Conservation (phyloP, 768 basidiomycete species). For the Lactifluus subvellereus region DNA sequence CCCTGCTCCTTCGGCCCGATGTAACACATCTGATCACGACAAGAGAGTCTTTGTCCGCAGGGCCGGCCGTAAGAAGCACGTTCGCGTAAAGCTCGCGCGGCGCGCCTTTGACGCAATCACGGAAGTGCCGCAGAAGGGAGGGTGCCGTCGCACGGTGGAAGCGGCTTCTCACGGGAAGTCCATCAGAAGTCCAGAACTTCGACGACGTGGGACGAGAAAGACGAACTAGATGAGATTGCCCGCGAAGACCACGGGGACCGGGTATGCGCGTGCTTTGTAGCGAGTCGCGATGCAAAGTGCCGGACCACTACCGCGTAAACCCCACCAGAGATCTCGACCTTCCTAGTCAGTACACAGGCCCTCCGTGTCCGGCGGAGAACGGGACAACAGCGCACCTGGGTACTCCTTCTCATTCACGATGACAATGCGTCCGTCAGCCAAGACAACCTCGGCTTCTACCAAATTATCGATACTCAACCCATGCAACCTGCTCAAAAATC, state of each 20-base stretch:
- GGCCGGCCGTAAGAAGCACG: constrained; percentile 85
- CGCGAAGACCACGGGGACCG: constrained; percentile 85
- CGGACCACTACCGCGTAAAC: constrained; percentile 76
- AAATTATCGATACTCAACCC: constrained; percentile 88
- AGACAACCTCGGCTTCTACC: constrained; percentile 87
- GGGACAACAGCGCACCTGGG: constrained; percentile 43
- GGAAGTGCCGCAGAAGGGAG: constrained; percentile 84
- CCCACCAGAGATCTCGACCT: constrained; percentile 78
- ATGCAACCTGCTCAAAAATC: constrained; percentile 75
- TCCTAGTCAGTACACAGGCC: constrained; percentile 9
- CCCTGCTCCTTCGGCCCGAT: constrained; percentile 69
- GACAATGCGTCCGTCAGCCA: constrained; percentile 84
- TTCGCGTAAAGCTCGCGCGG: constrained; percentile 88
- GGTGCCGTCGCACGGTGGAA: constrained; percentile 85
- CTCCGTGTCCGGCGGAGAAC: not conserved
- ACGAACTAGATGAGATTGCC: constrained; percentile 89
- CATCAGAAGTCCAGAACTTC: not conserved
- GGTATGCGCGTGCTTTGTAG: constrained; percentile 86
- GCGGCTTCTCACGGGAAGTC: constrained; percentile 44
- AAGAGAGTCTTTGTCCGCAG: constrained; percentile 75
- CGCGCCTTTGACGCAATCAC: constrained; percentile 87
- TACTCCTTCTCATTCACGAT: constrained; percentile 67
- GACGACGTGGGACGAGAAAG: not conserved
- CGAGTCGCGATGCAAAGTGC: constrained; percentile 80
- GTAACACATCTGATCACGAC: constrained; percentile 92